phyloP scores from a whole-genome alignment of 2,329 filamentous ascomycete genomes.

The Neonectria magnoliae region DNA sequence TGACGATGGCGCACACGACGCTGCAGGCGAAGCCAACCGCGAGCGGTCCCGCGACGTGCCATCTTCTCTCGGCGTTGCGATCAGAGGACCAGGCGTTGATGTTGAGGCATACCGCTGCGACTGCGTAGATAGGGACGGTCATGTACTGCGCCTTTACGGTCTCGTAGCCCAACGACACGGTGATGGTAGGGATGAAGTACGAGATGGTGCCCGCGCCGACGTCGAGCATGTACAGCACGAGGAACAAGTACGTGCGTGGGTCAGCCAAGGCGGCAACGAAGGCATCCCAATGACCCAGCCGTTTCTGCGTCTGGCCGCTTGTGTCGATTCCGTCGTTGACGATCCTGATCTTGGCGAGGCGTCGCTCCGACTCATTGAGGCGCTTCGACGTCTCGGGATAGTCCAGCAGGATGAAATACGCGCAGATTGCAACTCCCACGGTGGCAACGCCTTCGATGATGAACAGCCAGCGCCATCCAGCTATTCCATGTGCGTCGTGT shows the following conservation, averaged over 20 bases:
- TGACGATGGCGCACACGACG: slow-evolving; percentile 4
- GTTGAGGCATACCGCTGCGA: slow-evolving; percentile 4
- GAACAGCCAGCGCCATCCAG: slow-evolving; percentile 30
- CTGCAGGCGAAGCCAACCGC: not conserved
- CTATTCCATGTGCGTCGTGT: slow-evolving; percentile 19
- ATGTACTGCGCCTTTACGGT: slow-evolving; percentile 47
- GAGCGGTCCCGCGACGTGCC: slow-evolving; percentile 15
- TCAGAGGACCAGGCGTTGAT: slow-evolving; percentile 20
- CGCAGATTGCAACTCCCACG: slow-evolving; percentile 4
- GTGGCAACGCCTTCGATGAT: slow-evolving; percentile 28
- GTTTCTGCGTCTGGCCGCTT: not conserved
- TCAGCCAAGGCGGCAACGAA: slow-evolving; percentile 20
- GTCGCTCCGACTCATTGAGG: slow-evolving; percentile 15
- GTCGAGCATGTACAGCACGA: slow-evolving; percentile 59
- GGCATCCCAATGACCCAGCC: slow-evolving; percentile 21
- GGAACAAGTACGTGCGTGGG: slow-evolving; percentile 54
- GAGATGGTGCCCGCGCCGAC: slow-evolving; percentile 59
- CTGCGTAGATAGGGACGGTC: slow-evolving; percentile 18
- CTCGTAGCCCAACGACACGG: slow-evolving; percentile 58
- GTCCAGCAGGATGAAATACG: slow-evolving; percentile 28
- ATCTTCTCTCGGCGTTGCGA: slow-evolving; percentile 8
- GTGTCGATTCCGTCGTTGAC: slow-evolving; percentile 17
- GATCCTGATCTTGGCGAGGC: slow-evolving; percentile 21
- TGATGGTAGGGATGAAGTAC: slow-evolving; percentile 65
- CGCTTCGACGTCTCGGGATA: slow-evolving; percentile 21